These are phyloP conservation scores for Coniochaeta hoffmannii DNA, from an alignment of 2,329 filamentous ascomycete species.

Conservation along the genomic window DNA sequence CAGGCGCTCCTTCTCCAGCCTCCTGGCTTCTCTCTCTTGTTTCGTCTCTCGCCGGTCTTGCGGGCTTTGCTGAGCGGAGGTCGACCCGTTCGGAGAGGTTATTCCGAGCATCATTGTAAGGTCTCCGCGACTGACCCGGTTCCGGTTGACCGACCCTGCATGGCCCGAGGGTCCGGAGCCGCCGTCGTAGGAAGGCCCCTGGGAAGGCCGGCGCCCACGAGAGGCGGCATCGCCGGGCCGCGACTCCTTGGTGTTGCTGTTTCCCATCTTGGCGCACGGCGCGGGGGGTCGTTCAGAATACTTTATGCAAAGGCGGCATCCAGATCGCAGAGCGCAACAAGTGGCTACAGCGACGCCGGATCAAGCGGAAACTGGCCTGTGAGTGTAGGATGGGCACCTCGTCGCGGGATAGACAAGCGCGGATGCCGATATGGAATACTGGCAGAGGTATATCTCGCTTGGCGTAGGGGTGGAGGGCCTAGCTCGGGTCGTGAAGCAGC, in stretches of 20 bases:
- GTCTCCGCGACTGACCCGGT: slow-evolving; percentile 34
- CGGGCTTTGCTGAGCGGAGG: slow-evolving; percentile 31
- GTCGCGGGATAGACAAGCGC: background rate
- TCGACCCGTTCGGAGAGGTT: slow-evolving; percentile 25
- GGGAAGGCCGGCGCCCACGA: slow-evolving; percentile 13
- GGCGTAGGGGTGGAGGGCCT: background rate
- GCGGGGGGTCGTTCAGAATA: background rate
- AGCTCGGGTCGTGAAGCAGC: background rate
- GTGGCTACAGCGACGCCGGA: background rate
- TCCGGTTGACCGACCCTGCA: slow-evolving; percentile 16
- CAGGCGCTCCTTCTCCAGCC: slow-evolving; percentile 71
- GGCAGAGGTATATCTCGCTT: background rate
- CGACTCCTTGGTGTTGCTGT: slow-evolving; percentile 26
- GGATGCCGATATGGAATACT: background rate
- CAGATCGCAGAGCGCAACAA: background rate
- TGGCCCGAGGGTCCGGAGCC: slow-evolving; percentile 14
- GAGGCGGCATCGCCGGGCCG: slow-evolving; percentile 19
- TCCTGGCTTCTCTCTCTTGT: slow-evolving; percentile 82
- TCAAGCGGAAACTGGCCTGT: background rate
- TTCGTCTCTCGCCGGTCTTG: slow-evolving; percentile 75
- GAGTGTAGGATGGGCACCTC: background rate
- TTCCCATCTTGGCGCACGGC: slow-evolving; percentile 21
- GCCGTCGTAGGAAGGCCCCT: slow-evolving; percentile 10
- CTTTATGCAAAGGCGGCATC: background rate
- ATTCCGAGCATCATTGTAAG: slow-evolving; percentile 38